phyloP scores from a whole-genome alignment of 1,284 basidiomycete species.

The Hemileia vastatrix region DNA sequence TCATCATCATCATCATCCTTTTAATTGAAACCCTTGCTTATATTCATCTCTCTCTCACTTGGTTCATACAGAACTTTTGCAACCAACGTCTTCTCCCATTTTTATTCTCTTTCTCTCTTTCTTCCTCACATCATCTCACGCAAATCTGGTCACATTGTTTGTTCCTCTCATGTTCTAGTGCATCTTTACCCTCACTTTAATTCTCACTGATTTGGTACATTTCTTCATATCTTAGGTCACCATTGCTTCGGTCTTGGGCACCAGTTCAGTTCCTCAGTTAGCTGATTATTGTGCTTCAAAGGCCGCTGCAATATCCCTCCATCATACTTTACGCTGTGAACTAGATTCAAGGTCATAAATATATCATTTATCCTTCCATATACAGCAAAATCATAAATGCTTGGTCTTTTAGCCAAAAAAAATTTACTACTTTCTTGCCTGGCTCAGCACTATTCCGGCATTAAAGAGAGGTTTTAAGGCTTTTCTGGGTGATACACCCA shows the following conservation, averaged over 20 bases:
- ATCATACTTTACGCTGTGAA: conserved; percentile 72
- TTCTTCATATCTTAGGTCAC: conserved; percentile 52
- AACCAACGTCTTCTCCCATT: conserved; percentile 78
- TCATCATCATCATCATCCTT: neutral
- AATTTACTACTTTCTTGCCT: no score
- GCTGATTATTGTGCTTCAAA: conserved; percentile 83
- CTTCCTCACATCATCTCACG: conserved; percentile 74
- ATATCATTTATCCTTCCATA: no score
- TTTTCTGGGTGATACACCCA: no score
- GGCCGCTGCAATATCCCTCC: conserved; percentile 63
- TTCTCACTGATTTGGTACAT: neutral
- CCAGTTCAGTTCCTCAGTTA: conserved; percentile 40
- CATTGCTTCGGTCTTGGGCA: conserved; percentile 45
- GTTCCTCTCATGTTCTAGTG: conserved; percentile 1
- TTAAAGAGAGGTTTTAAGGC: no score
- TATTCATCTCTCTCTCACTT: neutral
- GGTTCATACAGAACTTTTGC: conserved; percentile 61
- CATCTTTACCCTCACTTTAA: neutral
- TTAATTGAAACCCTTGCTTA: neutral
- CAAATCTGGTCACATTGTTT: conserved; percentile 71
- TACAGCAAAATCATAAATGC: no score
- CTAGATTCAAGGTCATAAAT: conserved; percentile 45
- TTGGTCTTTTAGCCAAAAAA: no score
- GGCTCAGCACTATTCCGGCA: no score
- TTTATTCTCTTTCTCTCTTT: conserved; percentile 83